Percentiles rank a stretch among this genome's conserved stretches.
Evolutionary conservation across 2,329 filamentous ascomycete genomes (phyloP).

Genomic region (Davidsoniella virescens): DNA sequence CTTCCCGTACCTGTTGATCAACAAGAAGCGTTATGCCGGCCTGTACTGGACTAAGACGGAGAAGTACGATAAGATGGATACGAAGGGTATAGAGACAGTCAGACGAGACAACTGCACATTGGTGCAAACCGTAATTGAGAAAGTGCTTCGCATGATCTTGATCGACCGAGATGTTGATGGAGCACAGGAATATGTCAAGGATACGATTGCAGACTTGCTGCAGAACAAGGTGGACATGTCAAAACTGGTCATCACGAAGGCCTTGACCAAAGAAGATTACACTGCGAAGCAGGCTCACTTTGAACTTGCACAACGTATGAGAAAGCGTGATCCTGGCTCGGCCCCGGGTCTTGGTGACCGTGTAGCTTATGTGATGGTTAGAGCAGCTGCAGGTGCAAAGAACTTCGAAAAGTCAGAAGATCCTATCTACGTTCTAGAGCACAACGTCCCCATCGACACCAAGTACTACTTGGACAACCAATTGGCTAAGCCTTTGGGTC

Average conservation of each 20-base stretch:
- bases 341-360: slow-evolving; percentile 86
- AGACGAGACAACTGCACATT: slow-evolving; percentile 89
- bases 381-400: slow-evolving; percentile 73
- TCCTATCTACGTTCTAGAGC: slow-evolving; percentile 88
- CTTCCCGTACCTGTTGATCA: slow-evolving; percentile 94
- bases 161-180: slow-evolving; percentile 83
- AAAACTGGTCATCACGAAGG: slow-evolving; percentile 97
- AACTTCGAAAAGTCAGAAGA: slow-evolving; percentile 97
- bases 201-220: slow-evolving; percentile 83
- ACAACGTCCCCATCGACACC: slow-evolving; percentile 95
- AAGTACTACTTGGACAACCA: slow-evolving; percentile 99
- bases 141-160: slow-evolving; percentile 83
- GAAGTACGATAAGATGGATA: slow-evolving; percentile 99
- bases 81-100: slow-evolving; percentile 97
- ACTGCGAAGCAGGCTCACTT: slow-evolving; percentile 88
- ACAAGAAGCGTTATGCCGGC: slow-evolving; percentile 99
- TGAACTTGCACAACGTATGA: slow-evolving; percentile 90
- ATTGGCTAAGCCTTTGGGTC: slow-evolving; percentile 77
- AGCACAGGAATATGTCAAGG: slow-evolving; percentile 94
- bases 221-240: slow-evolving; percentile 99
- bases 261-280: slow-evolving; percentile 70
- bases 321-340: slow-evolving; percentile 87
- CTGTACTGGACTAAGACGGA: slow-evolving; percentile 89
- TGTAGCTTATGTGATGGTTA: slow-evolving; percentile 95
- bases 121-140: slow-evolving; percentile 95